These are phyloP conservation scores for Pseudomicrostroma phylloplanum DNA, from an alignment of 1,284 basidiomycete species.

Conservation along the genomic window DNA sequence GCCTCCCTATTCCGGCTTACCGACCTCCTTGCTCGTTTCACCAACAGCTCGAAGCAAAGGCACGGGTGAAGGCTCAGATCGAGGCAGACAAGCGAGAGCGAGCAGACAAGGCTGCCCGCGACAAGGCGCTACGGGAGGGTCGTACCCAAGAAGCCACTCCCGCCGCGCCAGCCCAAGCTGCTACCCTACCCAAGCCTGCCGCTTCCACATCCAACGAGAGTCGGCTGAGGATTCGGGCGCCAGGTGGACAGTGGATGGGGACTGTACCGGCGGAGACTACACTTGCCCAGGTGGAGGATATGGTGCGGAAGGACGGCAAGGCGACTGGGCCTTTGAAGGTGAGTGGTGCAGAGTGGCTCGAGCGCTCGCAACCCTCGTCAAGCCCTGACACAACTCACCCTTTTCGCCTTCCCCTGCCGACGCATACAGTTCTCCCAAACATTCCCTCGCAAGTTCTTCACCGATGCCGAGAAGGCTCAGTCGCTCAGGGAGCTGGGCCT, in stretches of 20 bases:
- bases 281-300: conserved; percentile 28
- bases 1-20: not conserved
- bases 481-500: conserved; percentile 45
- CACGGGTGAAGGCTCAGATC: conserved; percentile 44
- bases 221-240: conserved; percentile 38
- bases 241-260: conserved; percentile 44
- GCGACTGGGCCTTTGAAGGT: conserved; percentile 33
- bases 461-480: conserved; percentile 29
- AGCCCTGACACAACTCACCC: not conserved
- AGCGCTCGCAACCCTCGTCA: not conserved
- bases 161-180: conserved; percentile 21
- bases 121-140: conserved; percentile 43
- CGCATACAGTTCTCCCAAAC: conserved; percentile 42
- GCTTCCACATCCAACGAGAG: conserved; percentile 26
- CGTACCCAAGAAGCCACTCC: conserved; percentile 5
- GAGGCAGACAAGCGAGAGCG: conserved; percentile 47
- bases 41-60: conserved; percentile 32
- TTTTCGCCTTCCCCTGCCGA: not conserved
- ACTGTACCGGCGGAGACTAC: conserved; percentile 36
- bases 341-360: conserved; percentile 10
- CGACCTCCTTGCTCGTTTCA: not conserved
- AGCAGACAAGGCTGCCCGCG: conserved; percentile 40
- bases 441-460: conserved; percentile 45
- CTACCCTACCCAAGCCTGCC: conserved; percentile 9
- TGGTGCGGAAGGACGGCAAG: conserved; percentile 35